Conservation (phyloP, 257 asterid genomes). For the Primulina tabacum region DNA sequence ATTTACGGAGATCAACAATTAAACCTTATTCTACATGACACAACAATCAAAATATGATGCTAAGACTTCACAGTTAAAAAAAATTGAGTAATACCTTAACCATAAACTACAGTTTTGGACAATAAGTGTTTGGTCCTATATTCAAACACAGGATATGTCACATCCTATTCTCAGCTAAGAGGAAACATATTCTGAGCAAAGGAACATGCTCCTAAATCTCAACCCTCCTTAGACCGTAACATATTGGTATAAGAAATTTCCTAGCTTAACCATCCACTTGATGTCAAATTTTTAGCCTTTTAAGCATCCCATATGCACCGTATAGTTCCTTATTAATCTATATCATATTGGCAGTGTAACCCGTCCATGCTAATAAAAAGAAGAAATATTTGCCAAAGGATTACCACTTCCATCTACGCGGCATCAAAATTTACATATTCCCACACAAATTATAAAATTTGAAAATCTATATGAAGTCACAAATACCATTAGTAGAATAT, state of each 20-base stretch:
- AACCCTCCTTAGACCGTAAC: not conserved
- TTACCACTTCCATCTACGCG: conserved; percentile 23
- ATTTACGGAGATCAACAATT: not conserved
- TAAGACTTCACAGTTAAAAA: too few species aligned
- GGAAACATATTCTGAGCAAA: not conserved
- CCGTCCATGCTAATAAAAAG: not conserved
- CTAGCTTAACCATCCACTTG: not conserved
- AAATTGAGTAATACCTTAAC: not conserved
- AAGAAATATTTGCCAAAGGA: not conserved
- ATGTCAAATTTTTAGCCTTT: not conserved
- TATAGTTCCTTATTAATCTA: not conserved
- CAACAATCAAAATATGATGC: not conserved
- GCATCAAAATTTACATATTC: conserved; percentile 37
- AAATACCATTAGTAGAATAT: conserved; percentile 19
- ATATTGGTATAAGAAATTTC: too few species aligned
- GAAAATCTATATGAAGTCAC: conserved; percentile 24
- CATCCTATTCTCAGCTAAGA: not conserved
- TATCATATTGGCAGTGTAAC: not conserved
- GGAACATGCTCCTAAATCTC: not conserved
- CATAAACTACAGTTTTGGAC: not conserved
- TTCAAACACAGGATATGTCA: not conserved
- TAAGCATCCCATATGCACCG: not conserved
- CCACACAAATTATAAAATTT: conserved; percentile 20
- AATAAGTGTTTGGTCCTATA: not conserved
- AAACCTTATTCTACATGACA: not conserved